Percentiles rank a stretch among this genome's conserved stretches.
phyloP scores from a whole-genome alignment of 2,329 filamentous ascomycete species.

The Colletotrichum sp. region DNA sequence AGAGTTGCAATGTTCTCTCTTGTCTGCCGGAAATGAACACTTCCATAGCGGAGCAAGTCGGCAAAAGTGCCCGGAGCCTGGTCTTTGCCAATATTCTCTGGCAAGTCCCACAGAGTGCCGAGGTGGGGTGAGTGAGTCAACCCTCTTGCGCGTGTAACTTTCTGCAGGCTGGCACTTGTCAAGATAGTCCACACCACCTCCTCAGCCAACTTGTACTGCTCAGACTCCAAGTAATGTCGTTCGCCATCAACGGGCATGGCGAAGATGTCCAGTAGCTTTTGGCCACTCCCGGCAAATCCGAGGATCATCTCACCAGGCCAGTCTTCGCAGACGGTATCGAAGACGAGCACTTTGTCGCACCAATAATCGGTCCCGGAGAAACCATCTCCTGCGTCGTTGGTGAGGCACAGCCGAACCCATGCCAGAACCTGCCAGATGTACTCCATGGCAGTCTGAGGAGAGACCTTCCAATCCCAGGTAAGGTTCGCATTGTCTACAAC shows the following conservation, averaged over 20 bases:
- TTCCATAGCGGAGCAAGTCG: conserved; percentile 37
- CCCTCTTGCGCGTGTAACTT: conserved; percentile 37
- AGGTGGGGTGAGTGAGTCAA: conserved; percentile 27
- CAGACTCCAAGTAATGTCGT: conserved; percentile 13
- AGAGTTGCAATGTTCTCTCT: conserved; percentile 28
- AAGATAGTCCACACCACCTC: conserved; percentile 32
- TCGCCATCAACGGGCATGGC: conserved; percentile 22
- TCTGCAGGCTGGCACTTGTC: conserved; percentile 35
- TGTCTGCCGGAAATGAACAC: conserved; percentile 37
- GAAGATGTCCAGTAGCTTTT: conserved; percentile 26
- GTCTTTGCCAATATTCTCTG: conserved; percentile 35
- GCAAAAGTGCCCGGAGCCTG: conserved; percentile 36
- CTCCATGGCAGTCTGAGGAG: conserved; percentile 31
- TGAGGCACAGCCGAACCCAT: conserved; percentile 35
- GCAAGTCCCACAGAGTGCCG: conserved; percentile 32
- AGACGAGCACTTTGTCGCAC: conserved; percentile 33
- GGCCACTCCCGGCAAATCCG: conserved; percentile 18
- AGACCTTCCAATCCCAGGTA: conserved; percentile 23
- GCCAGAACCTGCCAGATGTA: conserved; percentile 34
- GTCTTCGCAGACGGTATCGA: conserved; percentile 31
- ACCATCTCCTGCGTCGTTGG: conserved; percentile 36
- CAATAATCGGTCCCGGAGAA: conserved; percentile 38
- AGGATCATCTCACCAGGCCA: conserved; percentile 23
- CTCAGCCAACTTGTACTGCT: conserved; percentile 27
- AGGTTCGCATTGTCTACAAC: conserved; percentile 23